Conservation (phyloP, 1,284 basidiomycete species). For the Leccinum pseudoinsigne region DNA sequence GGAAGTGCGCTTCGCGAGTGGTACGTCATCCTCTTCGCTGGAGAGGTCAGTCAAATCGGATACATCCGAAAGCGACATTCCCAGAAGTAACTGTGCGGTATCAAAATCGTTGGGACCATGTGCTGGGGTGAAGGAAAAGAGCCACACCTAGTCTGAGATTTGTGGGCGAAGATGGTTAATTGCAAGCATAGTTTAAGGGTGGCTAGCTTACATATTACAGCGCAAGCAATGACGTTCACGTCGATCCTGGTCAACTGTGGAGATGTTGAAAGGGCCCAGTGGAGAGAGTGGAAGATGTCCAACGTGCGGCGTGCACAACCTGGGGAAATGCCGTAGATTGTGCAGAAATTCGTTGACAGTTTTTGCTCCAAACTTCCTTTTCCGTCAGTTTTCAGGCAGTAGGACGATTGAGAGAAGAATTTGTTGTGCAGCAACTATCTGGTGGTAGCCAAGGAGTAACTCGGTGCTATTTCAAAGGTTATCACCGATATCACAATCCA, state of each 20-base stretch:
- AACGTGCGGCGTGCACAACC: not conserved
- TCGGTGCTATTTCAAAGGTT: not conserved
- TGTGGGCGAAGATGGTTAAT: not conserved
- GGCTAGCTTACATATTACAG: not conserved
- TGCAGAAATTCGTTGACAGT: slow-evolving; percentile 14
- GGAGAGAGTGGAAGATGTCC: not conserved
- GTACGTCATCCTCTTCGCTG: slow-evolving; percentile 39
- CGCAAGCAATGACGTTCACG: not conserved
- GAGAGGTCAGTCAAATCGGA: slow-evolving; percentile 48
- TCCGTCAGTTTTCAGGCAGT: not conserved
- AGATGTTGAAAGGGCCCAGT: not conserved
- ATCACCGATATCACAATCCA: not conserved
- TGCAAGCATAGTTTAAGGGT: not conserved
- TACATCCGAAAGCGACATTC: slow-evolving; percentile 37
- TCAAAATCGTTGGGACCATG: slow-evolving; percentile 2
- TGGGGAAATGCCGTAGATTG: slow-evolving; percentile 11
- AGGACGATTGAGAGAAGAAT: not conserved
- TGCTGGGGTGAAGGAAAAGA: not conserved
- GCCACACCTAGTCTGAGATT: not conserved
- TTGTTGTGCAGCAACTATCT: too few relatives aligned
- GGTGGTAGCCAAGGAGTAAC: not conserved
- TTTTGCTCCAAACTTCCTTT: slow-evolving; percentile 26
- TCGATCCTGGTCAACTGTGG: not conserved
- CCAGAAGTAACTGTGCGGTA: not conserved
- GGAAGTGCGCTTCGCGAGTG: slow-evolving; percentile 22